Conservation (phyloP, 75 land plant genomes). For the Adiantum capillusveneris region DNA sequence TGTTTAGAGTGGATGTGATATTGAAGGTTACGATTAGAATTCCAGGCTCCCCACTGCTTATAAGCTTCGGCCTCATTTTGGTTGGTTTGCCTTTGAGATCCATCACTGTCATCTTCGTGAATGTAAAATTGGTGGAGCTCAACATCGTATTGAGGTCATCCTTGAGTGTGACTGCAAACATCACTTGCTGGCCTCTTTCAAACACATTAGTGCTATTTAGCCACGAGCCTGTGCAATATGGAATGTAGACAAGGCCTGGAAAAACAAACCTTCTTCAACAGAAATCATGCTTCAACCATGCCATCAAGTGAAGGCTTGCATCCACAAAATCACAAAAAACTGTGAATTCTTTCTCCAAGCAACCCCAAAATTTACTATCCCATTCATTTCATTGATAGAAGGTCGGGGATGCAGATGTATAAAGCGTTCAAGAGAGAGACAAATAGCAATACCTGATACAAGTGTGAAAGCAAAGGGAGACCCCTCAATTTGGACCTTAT, state of each 20-base stretch:
- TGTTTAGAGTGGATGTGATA: neutral
- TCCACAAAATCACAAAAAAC: too few relatives aligned
- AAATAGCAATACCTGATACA: neutral
- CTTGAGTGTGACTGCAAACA: neutral
- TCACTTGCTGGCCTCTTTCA: neutral
- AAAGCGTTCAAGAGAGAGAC: too few relatives aligned
- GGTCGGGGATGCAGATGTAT: too few relatives aligned
- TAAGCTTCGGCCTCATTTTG: conserved; percentile 3
- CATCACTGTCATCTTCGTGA: neutral
- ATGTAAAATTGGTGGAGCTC: neutral
- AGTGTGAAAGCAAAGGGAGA: neutral
- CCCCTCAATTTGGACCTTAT: neutral
- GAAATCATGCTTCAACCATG: too few relatives aligned
- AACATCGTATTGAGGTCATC: neutral
- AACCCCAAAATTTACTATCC: too few relatives aligned
- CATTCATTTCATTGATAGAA: too few relatives aligned
- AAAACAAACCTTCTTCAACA: too few relatives aligned
- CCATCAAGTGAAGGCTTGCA: too few relatives aligned
- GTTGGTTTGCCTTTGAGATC: neutral
- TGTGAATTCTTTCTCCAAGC: too few relatives aligned
- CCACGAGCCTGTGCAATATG: conserved; percentile 8
- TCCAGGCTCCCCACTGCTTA: neutral
- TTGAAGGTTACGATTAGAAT: neutral
- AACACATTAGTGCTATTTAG: conserved; percentile 2
- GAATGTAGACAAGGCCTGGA: conserved; percentile 5